Conservation (phyloP, 2,329 filamentous ascomycete genomes). For the Cladophialophora psammophila region DNA sequence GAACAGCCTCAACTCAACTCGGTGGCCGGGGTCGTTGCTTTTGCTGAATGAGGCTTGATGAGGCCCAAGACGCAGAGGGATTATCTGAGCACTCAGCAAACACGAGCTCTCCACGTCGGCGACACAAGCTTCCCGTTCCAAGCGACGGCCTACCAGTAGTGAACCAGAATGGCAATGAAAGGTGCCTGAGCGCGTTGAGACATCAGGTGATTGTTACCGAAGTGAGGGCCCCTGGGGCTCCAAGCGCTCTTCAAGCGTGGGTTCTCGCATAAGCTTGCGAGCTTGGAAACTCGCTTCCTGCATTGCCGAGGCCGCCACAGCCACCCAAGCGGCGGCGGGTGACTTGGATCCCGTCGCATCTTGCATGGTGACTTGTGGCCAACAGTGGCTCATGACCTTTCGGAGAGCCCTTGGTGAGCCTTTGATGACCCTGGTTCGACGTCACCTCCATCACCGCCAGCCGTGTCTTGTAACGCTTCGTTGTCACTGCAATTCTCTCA, state of each 20-base stretch:
- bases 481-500: background rate
- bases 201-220: constrained; percentile 5
- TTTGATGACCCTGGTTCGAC: background rate
- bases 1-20: background rate
- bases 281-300: background rate
- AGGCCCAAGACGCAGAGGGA: background rate
- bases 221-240: no score
- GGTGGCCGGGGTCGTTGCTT: background rate
- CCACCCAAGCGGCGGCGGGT: background rate
- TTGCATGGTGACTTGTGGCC: background rate
- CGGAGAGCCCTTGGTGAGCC: background rate
- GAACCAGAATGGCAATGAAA: background rate
- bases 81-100: constrained; percentile 6
- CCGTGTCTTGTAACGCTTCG: background rate
- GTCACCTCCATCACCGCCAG: background rate
- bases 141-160: no score
- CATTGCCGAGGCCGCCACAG: background rate
- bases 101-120: constrained; percentile 7
- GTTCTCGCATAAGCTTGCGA: constrained; percentile 3
- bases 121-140: constrained; percentile 1
- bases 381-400: background rate
- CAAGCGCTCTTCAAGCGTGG: no score
- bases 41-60: background rate
- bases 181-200: constrained; percentile 2
- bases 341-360: background rate